Evolutionary conservation across 768 basidiomycete species (phyloP).

Genomic region (Daedaleopsis nitida): DNA sequence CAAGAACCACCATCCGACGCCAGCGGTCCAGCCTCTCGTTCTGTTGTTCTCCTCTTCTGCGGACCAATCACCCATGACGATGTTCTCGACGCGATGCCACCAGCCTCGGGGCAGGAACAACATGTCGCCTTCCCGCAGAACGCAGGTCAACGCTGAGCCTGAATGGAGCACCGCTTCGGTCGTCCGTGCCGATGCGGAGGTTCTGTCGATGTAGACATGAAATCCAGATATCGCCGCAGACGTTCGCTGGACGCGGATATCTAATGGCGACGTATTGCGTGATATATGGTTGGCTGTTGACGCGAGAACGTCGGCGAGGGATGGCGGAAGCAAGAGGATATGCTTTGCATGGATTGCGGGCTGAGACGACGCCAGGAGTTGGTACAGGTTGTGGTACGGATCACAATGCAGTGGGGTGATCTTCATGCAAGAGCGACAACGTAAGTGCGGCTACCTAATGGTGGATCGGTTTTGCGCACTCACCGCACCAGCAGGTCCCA

Average conservation of each 20-base stretch:
- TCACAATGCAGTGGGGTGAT: slow-evolving; percentile 28
- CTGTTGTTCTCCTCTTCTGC: too few relatives aligned
- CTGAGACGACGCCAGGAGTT: slow-evolving; percentile 23
- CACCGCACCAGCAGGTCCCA: slow-evolving; percentile 26
- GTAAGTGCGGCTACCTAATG: not conserved
- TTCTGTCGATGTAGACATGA: slow-evolving; percentile 3
- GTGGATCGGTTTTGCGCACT: not conserved
- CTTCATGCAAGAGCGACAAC: slow-evolving; percentile 1
- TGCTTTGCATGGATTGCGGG: slow-evolving; percentile 24
- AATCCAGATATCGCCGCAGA: not conserved
- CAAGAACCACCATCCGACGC: slow-evolving; percentile 31
- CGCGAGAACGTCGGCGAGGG: slow-evolving; percentile 8
- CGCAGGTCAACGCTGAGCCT: slow-evolving; percentile 18
- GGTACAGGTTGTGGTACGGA: slow-evolving; percentile 28
- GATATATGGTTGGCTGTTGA: slow-evolving; percentile 3
- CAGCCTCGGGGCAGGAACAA: slow-evolving; percentile 28
- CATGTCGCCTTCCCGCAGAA: slow-evolving; percentile 27
- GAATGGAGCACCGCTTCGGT: slow-evolving; percentile 10
- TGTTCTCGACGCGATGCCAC: slow-evolving; percentile 32
- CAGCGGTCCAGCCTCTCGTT: slow-evolving; percentile 24
- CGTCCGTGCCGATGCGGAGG: not conserved
- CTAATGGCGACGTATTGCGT: slow-evolving; percentile 22
- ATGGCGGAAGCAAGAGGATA: slow-evolving; percentile 25
- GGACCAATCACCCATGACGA: not conserved
- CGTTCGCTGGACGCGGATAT: slow-evolving; percentile 9